A percentile compares a stretch with the other conserved stretches of the same genome.
These are phyloP conservation scores for Colletotrichum graminicola DNA, from an alignment of 2,329 filamentous ascomycete species.

Conservation along the genomic window DNA sequence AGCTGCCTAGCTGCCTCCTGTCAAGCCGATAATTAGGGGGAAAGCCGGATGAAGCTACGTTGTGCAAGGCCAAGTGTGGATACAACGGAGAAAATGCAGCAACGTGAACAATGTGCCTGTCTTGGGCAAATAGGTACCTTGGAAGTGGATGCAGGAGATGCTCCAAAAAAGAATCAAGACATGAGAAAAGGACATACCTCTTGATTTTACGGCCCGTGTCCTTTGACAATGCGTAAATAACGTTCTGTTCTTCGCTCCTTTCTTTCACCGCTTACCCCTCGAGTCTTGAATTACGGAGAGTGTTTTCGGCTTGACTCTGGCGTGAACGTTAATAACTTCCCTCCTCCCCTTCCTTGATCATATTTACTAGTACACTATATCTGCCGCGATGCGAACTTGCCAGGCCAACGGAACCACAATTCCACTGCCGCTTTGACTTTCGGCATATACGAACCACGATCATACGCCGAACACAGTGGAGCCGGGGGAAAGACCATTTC, in stretches of 20 bases:
- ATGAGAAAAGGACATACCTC: not conserved
- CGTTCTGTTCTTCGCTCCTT: slow-evolving; percentile 19
- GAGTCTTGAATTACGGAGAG: not conserved
- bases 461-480: slow-evolving; percentile 32
- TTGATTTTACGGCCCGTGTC: slow-evolving; percentile 20
- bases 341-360: slow-evolving; percentile 1
- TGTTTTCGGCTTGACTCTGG: not conserved
- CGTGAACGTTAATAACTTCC: slow-evolving; percentile 31
- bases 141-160: slow-evolving; percentile 8
- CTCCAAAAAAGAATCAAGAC: not conserved
- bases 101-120: slow-evolving; percentile 39
- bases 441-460: slow-evolving; percentile 27
- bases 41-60: slow-evolving; percentile 25
- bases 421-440: slow-evolving; percentile 38
- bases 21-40: slow-evolving; percentile 34
- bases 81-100: slow-evolving; percentile 1
- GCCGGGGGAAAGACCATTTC: slow-evolving; percentile 19
- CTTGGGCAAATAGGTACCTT: slow-evolving; percentile 2
- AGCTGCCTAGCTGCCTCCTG: slow-evolving; percentile 9
- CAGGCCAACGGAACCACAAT: slow-evolving; percentile 35
- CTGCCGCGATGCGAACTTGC: slow-evolving; percentile 28
- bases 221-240: slow-evolving; percentile 32
- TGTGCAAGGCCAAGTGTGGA: slow-evolving; percentile 37
- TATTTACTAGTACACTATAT: not conserved
- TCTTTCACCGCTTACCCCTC: slow-evolving; percentile 33